Conservation (phyloP, 331 rosid genomes). For the Spiraea crenata region DNA sequence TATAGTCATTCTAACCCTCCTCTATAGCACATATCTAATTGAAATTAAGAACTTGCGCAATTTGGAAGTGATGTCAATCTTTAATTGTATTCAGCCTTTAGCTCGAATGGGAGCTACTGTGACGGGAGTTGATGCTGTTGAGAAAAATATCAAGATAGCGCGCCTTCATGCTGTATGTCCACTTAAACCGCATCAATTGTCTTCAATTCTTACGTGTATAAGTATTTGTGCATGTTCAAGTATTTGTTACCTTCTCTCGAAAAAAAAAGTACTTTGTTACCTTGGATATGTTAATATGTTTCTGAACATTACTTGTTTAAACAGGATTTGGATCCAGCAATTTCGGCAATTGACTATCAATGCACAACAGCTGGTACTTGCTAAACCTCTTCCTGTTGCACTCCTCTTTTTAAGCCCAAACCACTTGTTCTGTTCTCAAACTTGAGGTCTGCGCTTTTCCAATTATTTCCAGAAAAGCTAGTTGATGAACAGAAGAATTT, state of each 20-base stretch:
- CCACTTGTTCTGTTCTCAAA: not conserved
- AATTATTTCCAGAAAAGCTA: conserved; percentile 57
- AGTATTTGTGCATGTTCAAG: not conserved
- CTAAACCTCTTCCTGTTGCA: conserved; percentile 25
- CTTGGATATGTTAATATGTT: not conserved
- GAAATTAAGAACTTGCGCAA: not conserved
- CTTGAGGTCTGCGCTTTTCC: conserved; percentile 7
- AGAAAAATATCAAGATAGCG: conserved; percentile 86
- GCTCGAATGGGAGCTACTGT: conserved; percentile 93
- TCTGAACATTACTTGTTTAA: conserved; percentile 7
- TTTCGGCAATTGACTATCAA: conserved; percentile 71
- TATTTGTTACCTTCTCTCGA: not conserved
- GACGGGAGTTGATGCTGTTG: conserved; percentile 80
- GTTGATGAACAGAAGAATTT: conserved; percentile 78
- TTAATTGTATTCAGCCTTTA: conserved; percentile 58
- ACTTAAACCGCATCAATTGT: not conserved
- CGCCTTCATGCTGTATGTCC: conserved; percentile 73
- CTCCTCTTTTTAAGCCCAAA: not conserved
- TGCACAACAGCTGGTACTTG: conserved; percentile 89
- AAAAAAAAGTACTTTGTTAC: not conserved
- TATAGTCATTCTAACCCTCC: not conserved
- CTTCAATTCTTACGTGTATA: not conserved
- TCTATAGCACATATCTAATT: not conserved
- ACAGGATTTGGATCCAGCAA: conserved; percentile 84
- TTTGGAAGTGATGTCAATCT: conserved; percentile 3